Base-by-base conservation (phyloP, 768 basidiomycete species). In the Sutorius australiensis region DNA sequence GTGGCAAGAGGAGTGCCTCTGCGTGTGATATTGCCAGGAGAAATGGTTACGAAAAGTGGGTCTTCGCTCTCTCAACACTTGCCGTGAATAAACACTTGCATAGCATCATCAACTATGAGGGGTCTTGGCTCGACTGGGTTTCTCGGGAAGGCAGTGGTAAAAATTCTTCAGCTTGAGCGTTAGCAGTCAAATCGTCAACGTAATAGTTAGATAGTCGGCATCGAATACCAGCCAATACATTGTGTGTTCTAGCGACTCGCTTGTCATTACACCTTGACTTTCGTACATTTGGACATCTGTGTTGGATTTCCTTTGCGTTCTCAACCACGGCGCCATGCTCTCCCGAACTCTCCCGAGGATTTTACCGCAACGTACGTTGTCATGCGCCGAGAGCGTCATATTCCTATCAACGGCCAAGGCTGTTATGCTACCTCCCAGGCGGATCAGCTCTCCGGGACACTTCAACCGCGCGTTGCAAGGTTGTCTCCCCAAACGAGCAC, bases 51-150 rank as follows among this genome's bases (percentile, higher is more conserved):
- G 82, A 75, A 48, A 90, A 90, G 91, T 92, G 62, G 42, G 86
- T 71, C 12, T 17, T 31, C 3, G 33, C 30, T 48, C 40, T n/a
- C 41, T 33, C 30, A 31, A 31, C 12, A 4, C 19, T 21, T 11
- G 21, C 8, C 17, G 16, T 31, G 46, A 6, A 51, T 24, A 24
- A 17, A 14, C 6, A 28, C 8, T 40, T 33, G 34, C 33, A 12
- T 43, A 86, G 84, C 49, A 64, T 84, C 45, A 67, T 82, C 53
- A 94, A 93, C 63, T 95, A 92, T 67, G 80, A 80, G 58, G 92
- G 92, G 9, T 91, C 89, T 17, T 95, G 91, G 90, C 68, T 91
- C 48, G 89, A 95, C 59, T 95, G 92, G 92, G 78, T 80, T 12
- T 72, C 74, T 63, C 69, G 74, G 73, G 66, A 83, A 73, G 58